These are phyloP conservation scores for Neurospora sp. DNA, from an alignment of 495 filamentous ascomycete genomes.

Conservation along the genomic window DNA sequence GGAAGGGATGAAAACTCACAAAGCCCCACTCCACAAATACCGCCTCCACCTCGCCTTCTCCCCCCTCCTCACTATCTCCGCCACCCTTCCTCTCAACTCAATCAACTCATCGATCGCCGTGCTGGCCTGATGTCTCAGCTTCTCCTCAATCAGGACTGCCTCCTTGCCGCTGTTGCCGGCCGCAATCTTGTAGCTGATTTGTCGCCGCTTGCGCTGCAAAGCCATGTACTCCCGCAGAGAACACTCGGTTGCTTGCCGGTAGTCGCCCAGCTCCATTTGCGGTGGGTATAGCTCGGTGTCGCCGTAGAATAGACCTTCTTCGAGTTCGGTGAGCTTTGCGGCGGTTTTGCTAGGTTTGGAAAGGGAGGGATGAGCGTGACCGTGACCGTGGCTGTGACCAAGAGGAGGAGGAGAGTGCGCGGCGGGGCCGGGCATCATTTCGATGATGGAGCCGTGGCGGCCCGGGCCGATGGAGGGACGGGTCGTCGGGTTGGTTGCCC, in stretches of 20 bases:
- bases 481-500: constrained; percentile 10
- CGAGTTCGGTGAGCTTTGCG: not conserved
- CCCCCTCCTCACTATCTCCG: constrained; percentile 17
- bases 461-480: constrained; percentile 6
- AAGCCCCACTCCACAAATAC: constrained; percentile 29
- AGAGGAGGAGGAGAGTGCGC: not conserved
- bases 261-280: constrained; percentile 2
- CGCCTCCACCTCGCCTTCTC: constrained; percentile 33
- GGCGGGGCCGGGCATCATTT: constrained; percentile 8
- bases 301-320: not conserved
- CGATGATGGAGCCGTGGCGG: constrained; percentile 1
- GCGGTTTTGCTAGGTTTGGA: constrained; percentile 3
- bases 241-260: constrained; percentile 18
- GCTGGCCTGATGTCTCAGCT: constrained; percentile 24
- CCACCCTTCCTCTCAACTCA: constrained; percentile 20
- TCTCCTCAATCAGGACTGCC: constrained; percentile 17
- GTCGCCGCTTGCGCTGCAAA: constrained; percentile 15
- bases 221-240: constrained; percentile 28
- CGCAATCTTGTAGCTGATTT: constrained; percentile 1
- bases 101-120: constrained; percentile 25
- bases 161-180: constrained; percentile 1
- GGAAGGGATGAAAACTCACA: constrained; percentile 21
- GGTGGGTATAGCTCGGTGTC: not conserved
- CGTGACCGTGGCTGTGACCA: not conserved
- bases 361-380: not conserved